Base-by-base conservation (phyloP, 257 asterid species). In the Plectranthus barbatus region DNA sequence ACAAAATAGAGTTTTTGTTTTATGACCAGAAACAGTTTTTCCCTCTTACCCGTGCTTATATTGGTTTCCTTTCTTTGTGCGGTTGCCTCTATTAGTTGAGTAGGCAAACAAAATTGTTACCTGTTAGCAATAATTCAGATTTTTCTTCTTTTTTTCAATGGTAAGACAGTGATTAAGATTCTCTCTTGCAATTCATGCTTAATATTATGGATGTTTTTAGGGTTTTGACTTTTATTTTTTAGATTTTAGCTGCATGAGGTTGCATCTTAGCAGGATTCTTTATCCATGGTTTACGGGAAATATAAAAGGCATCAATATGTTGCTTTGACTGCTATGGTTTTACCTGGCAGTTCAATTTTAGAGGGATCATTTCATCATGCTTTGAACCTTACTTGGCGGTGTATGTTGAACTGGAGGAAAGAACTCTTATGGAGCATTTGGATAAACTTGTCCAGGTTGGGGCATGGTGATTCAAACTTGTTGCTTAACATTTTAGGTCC, bases 371-470 rank as follows among this genome's bases (percentile, higher is more conserved):
- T 76, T 90, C 99, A 23, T 83, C 99, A 50, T 93, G 97, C 86
- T 93, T 93, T 80, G 99, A 93, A 79, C 90, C 97, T 71, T 87
- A 86, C 89, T 76, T 93, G 94, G 75, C 76, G 44, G 88, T 85
- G 36, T 93, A 93, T 49, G 88, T 93, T 65, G 99, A 90, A 77
- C 83, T 93, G 76, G 99, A 93, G 76, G 99, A 93, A 77, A 92
- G 84, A 80, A 90, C 97, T 46, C 97, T 92, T 48, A 87, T 90
- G 96, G 99, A 93, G 76, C 84, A 79, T 70, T 75, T 93, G 76
- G 99, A 93, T 86, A 93, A 93, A 74, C 97, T 89, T 75, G 81
- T 90, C 68, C 99, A 85, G 99, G 99, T 80, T 74, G 61, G 50
- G 31, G 50, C 74, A 58, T 54, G 69, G 19, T 40, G 55, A 58